Evolutionary conservation across 352 stramenopile species (phyloP), one percentile per base, ranked within the genome.

Genomic region (Thalassiosira hispida): DNA sequence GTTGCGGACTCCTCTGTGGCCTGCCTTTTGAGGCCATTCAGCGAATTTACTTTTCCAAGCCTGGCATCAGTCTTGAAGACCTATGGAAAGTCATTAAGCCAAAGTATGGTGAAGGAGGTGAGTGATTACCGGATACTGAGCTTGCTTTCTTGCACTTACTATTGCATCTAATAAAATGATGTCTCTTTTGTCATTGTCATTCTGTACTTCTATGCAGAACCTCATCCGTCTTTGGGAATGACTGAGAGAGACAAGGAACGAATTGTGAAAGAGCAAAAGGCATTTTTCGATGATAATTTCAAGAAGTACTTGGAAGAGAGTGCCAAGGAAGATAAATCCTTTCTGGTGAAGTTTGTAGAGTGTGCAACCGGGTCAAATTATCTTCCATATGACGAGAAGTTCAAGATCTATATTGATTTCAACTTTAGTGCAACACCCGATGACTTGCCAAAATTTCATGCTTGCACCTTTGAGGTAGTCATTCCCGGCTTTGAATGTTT

Each of bases 321-420:
- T 55, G 59, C 59, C 20, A 9, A 68, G 46, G 38, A 52, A 31
- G 18, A 68, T 38, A 11, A 11, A 38, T 49, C 1, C 22, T 68
- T 68, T 56, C 27, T 68, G n/a, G 11, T 56, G 11, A 68, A 55
- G 46, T 55, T 68, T 68, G 59, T 68, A 8, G 59, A 68, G 27
- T 68, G 59, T 25, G 38, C 38, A 7, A 68, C 59, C n/a, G 59
- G 59, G 18, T 68, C 7, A 3, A 68, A 68, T 42, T 68, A 38
- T 53, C 59, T 68, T 22, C 59, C 35, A 3, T 46, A 40, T 40
- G 29, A 63, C n/a, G 46, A 46, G 20, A 27, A 9, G 1, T 46
- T 46, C 29, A 42, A 63, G 29, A 63, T 63, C 22, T 11, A 63
- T 1, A 63, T 63, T n/a, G 53, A 63, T 47, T 63, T 63, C 27